Conservation (phyloP, 2,329 filamentous ascomycete genomes). For the Cladosporium sp. region DNA sequence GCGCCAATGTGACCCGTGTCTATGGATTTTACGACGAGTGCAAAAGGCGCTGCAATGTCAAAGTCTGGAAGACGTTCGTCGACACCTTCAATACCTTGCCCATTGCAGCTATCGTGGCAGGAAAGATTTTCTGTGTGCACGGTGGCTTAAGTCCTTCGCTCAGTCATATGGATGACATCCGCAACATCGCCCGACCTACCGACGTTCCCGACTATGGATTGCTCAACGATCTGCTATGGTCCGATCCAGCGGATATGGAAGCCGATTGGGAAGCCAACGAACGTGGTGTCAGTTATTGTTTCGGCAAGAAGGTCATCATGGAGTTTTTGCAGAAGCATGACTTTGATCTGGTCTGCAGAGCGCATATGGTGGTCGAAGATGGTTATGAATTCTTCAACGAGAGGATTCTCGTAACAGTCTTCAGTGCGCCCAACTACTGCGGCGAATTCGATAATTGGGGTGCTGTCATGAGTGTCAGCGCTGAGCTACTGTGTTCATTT, state of each 20-base stretch:
- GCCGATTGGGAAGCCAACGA: conserved; percentile 95
- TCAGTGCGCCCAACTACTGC: conserved; percentile 97
- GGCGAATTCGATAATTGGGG: conserved; percentile 99
- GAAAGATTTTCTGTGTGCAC: conserved; percentile 97
- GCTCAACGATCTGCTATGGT: conserved; percentile 93
- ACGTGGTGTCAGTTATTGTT: conserved; percentile 94
- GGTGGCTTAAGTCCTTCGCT: conserved; percentile 89
- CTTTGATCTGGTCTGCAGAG: conserved; percentile 93
- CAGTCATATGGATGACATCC: conserved; percentile 96
- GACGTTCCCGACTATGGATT: conserved; percentile 96
- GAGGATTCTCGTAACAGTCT: conserved; percentile 89
- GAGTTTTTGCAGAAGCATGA: conserved; percentile 93
- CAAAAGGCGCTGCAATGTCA: conserved; percentile 92
- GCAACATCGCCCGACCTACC: conserved; percentile 89
- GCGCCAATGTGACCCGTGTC: conserved; percentile 89
- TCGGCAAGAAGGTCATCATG: conserved; percentile 96
- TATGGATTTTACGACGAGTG: conserved; percentile 99
- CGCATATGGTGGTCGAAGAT: conserved; percentile 99
- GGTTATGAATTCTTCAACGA: conserved; percentile 99
- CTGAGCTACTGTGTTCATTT: conserved; percentile 91
- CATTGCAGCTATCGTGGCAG: conserved; percentile 92
- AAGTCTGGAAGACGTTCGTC: conserved; percentile 97
- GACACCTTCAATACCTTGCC: conserved; percentile 95
- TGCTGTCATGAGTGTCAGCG: conserved; percentile 95
- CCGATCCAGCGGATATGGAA: conserved; percentile 96